Percentiles rank a stretch among this genome's conserved stretches.
phyloP scores from a whole-genome alignment of 148 eudicot genomes.

The Vaccinium vitisidaea region DNA sequence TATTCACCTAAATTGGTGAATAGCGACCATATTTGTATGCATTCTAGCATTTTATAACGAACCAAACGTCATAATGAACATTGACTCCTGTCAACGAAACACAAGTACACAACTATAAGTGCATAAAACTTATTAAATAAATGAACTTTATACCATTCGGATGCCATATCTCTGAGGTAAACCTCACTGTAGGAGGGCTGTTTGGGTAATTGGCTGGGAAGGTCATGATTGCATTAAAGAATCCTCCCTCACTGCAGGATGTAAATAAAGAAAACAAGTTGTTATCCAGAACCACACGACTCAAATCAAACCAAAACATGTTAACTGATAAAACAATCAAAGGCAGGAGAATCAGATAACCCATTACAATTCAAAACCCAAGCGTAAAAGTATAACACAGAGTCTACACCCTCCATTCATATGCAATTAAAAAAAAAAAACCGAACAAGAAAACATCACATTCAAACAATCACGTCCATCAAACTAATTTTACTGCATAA shows the following conservation, averaged over 20 bases:
- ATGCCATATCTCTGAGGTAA: slow-evolving; percentile 88
- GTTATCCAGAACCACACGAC: neutral
- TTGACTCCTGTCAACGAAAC: neutral
- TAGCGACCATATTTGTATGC: neutral
- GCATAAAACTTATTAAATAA: neutral
- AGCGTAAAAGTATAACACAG: neutral
- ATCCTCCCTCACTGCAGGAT: slow-evolving; percentile 78
- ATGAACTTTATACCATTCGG: slow-evolving; percentile 62
- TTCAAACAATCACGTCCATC: neutral
- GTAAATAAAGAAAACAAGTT: neutral
- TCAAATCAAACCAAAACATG: neutral
- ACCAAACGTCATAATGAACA: neutral
- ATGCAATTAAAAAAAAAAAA: neutral
- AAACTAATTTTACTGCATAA: neutral
- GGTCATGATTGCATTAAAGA: slow-evolving; percentile 78
- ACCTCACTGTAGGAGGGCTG: slow-evolving; percentile 79
- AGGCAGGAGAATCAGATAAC: neutral
- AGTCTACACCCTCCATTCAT: neutral
- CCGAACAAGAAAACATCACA: neutral
- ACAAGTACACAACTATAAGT: neutral
- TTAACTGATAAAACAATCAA: neutral
- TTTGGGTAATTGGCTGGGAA: slow-evolving; percentile 75
- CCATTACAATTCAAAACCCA: neutral
- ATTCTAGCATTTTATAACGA: neutral
- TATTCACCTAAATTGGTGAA: neutral